Percentiles rank a stretch among this genome's conserved stretches.
phyloP scores from a whole-genome alignment of 352 stramenopile genomes.

The Phytophthora fragariae region DNA sequence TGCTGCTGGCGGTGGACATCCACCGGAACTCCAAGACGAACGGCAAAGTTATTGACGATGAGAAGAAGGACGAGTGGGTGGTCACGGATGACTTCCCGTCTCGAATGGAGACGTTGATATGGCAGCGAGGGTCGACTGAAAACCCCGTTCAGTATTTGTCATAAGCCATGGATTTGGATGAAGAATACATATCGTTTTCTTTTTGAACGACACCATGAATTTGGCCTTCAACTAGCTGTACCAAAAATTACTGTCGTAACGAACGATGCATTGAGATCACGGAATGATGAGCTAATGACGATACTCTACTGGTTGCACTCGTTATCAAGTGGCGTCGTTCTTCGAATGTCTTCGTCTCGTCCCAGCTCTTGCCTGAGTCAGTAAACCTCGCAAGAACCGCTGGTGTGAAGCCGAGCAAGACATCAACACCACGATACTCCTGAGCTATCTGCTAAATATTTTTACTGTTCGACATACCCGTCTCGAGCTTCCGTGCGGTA shows the following conservation, averaged over 20 bases:
- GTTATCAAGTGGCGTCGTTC: not conserved
- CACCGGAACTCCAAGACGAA: slow-evolving; percentile 56
- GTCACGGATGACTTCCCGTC: slow-evolving; percentile 26
- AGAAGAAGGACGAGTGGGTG: slow-evolving; percentile 22
- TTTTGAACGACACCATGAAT: not conserved
- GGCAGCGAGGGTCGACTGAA: slow-evolving; percentile 19
- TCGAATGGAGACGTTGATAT: slow-evolving; percentile 34
- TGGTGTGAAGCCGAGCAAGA: not conserved
- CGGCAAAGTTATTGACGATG: slow-evolving; percentile 33
- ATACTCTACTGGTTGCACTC: not conserved
- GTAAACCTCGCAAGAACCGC: not conserved
- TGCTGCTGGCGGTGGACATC: slow-evolving; percentile 55
- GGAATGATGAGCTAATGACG: not conserved
- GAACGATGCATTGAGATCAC: not conserved
- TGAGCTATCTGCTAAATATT: not conserved
- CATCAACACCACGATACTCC: not conserved
- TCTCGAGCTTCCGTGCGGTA: not conserved
- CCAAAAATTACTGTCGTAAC: not conserved
- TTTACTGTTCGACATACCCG: not conserved
- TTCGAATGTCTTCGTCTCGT: not conserved
- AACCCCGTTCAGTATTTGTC: slow-evolving; percentile 13
- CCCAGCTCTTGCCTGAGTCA: not conserved
- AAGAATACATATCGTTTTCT: slow-evolving; percentile 11
- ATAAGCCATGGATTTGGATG: not conserved
- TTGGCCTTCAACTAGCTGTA: not conserved